Evolutionary conservation across 2,329 filamentous ascomycete genomes (phyloP).

Genomic region (Colletotrichum horii): DNA sequence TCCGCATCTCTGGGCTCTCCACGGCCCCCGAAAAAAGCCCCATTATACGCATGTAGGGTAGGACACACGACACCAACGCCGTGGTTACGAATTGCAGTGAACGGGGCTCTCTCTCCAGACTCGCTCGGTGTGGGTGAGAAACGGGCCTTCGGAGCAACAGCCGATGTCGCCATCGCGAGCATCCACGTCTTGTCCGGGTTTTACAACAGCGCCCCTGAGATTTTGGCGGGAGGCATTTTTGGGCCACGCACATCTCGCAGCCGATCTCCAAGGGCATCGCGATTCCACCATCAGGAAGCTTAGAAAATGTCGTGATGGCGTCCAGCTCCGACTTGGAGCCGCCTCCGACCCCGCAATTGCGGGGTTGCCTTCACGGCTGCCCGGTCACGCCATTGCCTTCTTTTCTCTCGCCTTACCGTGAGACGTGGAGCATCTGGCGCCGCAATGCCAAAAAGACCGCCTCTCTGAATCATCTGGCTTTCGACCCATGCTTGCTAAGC

Average conservation of each 20-base stretch:
- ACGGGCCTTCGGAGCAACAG: neutral
- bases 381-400: slow-evolving; percentile 18
- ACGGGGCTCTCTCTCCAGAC: neutral
- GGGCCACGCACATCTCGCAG: neutral
- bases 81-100: neutral
- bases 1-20: neutral
- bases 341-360: slow-evolving; percentile 18
- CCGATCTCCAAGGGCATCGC: neutral
- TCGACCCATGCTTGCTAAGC: neutral
- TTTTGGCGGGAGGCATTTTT: neutral
- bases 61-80: neutral
- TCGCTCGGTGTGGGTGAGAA: neutral
- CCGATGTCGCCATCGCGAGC: neutral
- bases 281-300: slow-evolving; percentile 3
- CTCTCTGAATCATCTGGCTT: neutral
- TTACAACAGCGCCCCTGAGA: neutral
- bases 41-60: slow-evolving; percentile 6
- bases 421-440: neutral
- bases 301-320: slow-evolving; percentile 11
- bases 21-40: neutral
- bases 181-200: neutral
- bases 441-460: neutral
- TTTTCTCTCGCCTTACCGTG: neutral
- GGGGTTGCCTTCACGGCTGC: neutral
- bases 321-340: slow-evolving; percentile 2